Base-by-base conservation (phyloP, 2,329 filamentous ascomycete genomes). In the Claviceps sp. region DNA sequence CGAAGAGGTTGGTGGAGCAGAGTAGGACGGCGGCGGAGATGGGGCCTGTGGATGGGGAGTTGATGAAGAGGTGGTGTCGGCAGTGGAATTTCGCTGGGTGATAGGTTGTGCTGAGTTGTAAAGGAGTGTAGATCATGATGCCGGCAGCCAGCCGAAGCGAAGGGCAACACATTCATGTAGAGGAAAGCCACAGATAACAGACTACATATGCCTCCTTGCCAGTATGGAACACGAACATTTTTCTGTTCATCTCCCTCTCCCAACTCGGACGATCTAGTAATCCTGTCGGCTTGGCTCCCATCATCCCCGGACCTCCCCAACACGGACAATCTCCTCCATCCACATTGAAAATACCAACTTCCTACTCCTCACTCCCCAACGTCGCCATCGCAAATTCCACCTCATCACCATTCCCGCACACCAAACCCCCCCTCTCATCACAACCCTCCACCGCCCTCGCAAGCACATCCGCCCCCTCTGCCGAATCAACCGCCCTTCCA, bases 401-500 rank as follows among this genome's bases (percentile, higher is more conserved):
- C 50, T 77, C 76, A n/a, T 68, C 67, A 1, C 56, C 58, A 2
- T 70, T 77, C 1, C 77, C 77, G 53, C 74, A 79, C 0, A 78
- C 61, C 50, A 80, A 47, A 0, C 74, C 76, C 0, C 66, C 76
- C 23, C 69, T 68, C 56, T 79, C 76, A 48, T 77, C 73, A 26
- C 73, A 71, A 3, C 68, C 62, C 36, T 51, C 58, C 8, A 77
- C 55, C 2, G 57, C 51, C 45, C 52, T 63, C 1, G 66, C 68
- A 36, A 80, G 57, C 5, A 79, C 66, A 13, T 66, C 60, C 2
- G 45, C 53, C 0, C 74, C 74, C 16, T 67, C 62, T 0, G 53
- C 61, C 0, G 77, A 70, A 54, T 82, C 77, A 0, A 82, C 59
- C 0, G 79, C 80, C 49, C 58, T 63, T 0, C 80, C 80, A 0